phyloP scores from a whole-genome alignment of 306 rosid species.

The Ceratonia siliqua region DNA sequence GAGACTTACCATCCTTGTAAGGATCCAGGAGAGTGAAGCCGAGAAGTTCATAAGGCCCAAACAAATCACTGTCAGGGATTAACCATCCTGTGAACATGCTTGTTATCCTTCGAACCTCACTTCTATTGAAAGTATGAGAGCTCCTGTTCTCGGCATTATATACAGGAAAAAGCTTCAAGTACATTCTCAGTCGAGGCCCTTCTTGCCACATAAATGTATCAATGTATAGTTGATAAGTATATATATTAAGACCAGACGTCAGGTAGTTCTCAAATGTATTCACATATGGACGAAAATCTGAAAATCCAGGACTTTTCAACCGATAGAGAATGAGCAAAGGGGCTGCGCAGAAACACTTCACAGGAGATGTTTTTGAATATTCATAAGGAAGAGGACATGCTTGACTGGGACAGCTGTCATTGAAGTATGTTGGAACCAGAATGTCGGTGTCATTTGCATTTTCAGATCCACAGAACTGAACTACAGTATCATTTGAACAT shows the following conservation, averaged over 20 bases:
- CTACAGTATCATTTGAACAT: constrained; percentile 48
- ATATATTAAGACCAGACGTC: constrained; percentile 48
- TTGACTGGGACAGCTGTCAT: constrained; percentile 39
- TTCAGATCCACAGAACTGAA: constrained; percentile 53
- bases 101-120: constrained; percentile 61
- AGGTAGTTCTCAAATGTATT: constrained; percentile 46
- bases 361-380: constrained; percentile 33
- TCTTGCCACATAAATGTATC: constrained; percentile 54
- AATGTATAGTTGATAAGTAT: constrained; percentile 53
- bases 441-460: constrained; percentile 25
- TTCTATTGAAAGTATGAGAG: constrained; percentile 37
- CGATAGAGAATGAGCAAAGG: constrained; percentile 72
- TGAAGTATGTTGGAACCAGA: constrained; percentile 26
- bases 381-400: constrained; percentile 72
- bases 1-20: constrained; percentile 63
- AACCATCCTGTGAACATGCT: constrained; percentile 61
- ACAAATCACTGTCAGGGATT: constrained; percentile 48
- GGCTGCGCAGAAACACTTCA: constrained; percentile 56
- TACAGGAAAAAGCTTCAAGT: constrained; percentile 71
- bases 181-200: constrained; percentile 71
- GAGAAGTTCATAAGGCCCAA: constrained; percentile 88
- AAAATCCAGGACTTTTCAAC: constrained; percentile 87
- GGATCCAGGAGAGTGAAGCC: constrained; percentile 44
- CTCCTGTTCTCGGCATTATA: constrained; percentile 29
- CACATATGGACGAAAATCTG: constrained; percentile 55